Base-by-base conservation (phyloP, 2,329 filamentous ascomycete genomes). In the Orbilia oligospora region DNA sequence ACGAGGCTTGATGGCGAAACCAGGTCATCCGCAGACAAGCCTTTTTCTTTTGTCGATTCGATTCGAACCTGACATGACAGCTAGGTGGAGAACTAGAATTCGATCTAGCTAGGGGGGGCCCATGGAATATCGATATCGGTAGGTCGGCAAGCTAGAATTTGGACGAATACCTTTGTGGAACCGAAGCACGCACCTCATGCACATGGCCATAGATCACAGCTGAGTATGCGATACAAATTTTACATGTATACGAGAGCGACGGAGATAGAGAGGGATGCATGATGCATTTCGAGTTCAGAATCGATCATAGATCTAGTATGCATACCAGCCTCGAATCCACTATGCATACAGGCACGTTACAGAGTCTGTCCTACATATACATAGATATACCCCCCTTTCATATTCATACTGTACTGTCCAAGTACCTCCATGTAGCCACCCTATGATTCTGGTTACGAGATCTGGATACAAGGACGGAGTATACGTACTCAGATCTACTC, bases 1-100 rank as follows among this genome's bases (percentile, higher is more conserved):
- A 61, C 56, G 56, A 61, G 56, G 56, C 56, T 61, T 61, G 56
- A 61, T 61, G 33, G 56, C 56, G 56, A 61, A 61, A 61, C 56
- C 56, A 61, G 56, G 56, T 61, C 56, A 61, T 44, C 14, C 56
- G 56, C 56, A 24, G 56, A 61, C 56, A 61, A 44, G 56, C 56
- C 20, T 61, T 58, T 58, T 38, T 24, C 48, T 24, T 30, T 46
- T 46, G 44, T 46, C 44, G 44, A 46, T 46, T 46, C 44, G 44
- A 46, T 18, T 46, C 44, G 33, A 44, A 44, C 36, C 56, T 61
- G 36, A 61, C 56, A 61, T 61, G 36, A 61, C 56, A 61, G 53
- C 51, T 18, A 33, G 53, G 56, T 61, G 56, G 56, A 61, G 56
- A 38, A 58, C 53, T 20, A 14, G 56, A 44, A 27, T 61, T 27